These are phyloP conservation scores for Blastobotrys americana DNA, from an alignment of 805 yeast species.

Conservation along the genomic window DNA sequence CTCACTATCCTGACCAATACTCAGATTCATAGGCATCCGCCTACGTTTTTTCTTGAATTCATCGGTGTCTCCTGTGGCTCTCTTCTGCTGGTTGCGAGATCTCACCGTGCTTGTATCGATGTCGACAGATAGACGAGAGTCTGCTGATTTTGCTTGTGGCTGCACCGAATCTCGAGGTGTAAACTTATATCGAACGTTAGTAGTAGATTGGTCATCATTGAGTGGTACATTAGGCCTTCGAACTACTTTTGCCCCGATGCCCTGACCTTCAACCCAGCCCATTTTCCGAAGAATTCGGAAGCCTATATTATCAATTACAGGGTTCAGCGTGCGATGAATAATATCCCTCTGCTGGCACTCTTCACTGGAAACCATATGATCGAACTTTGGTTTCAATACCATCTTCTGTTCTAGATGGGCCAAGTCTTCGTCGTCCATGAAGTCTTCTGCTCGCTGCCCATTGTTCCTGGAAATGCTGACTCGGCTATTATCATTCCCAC, in stretches of 20 bases:
- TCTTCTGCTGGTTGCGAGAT: background rate
- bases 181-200: slow-evolving; percentile 16
- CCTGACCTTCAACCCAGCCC: slow-evolving; percentile 82
- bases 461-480: too few relatives aligned
- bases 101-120: background rate
- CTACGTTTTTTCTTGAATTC: slow-evolving; percentile 11
- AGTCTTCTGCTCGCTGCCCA: slow-evolving; percentile 22
- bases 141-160: background rate
- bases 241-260: slow-evolving; percentile 62
- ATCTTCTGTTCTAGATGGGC: slow-evolving; percentile 19
- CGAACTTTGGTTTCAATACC: slow-evolving; percentile 12
- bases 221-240: slow-evolving; percentile 45
- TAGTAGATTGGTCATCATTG: slow-evolving; percentile 10
- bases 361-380: background rate
- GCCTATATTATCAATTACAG: slow-evolving; percentile 52
- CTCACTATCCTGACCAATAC: slow-evolving; percentile 21
- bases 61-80: background rate
- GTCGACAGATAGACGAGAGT: background rate
- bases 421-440: slow-evolving; percentile 31
- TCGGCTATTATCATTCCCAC: too few relatives aligned
- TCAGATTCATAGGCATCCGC: slow-evolving; percentile 19
- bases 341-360: background rate
- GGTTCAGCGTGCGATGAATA: background rate
- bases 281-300: slow-evolving; percentile 58
- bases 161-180: background rate